These are phyloP conservation scores for Penicillium goetzii DNA, from an alignment of 495 filamentous ascomycete genomes.

Conservation along the genomic window DNA sequence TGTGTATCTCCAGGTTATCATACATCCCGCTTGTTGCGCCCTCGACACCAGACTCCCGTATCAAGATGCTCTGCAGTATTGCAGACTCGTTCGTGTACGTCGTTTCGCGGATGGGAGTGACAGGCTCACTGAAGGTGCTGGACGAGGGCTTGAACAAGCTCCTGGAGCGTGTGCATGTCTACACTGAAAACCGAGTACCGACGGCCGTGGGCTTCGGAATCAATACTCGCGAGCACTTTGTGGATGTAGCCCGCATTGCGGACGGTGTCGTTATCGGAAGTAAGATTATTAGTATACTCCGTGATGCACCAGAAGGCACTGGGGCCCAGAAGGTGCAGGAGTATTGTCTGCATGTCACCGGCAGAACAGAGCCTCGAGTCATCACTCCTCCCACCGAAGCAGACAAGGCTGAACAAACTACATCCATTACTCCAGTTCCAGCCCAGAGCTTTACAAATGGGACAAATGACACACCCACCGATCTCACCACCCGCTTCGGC, in stretches of 20 bases:
- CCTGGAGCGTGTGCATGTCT: conserved; percentile 78
- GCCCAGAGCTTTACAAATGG: neutral
- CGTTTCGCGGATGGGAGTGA: conserved; percentile 94
- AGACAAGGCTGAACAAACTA: neutral
- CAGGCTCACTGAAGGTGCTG: conserved; percentile 50
- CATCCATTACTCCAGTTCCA: neutral
- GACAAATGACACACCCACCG: neutral
- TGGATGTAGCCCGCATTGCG: conserved; percentile 78
- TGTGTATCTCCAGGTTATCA: conserved; percentile 64
- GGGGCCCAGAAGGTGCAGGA: conserved; percentile 18
- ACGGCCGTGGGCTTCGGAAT: conserved; percentile 93
- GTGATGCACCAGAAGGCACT: conserved; percentile 60
- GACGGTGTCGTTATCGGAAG: conserved; percentile 90
- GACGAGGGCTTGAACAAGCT: conserved; percentile 47
- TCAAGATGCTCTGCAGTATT: conserved; percentile 93
- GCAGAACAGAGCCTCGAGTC: neutral
- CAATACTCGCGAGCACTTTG: conserved; percentile 65
- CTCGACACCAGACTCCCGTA: conserved; percentile 80
- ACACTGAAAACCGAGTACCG: conserved; percentile 74
- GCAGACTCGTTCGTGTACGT: conserved; percentile 98
- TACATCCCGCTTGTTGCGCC: conserved; percentile 95
- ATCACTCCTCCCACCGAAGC: neutral
- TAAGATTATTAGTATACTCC: conserved; percentile 73
- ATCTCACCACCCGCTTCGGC: conserved; percentile 1
- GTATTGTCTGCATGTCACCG: conserved; percentile 16